These are phyloP conservation scores for Pseudozyma tsukubaensis DNA, from an alignment of 1,284 basidiomycete genomes.

Conservation along the genomic window DNA sequence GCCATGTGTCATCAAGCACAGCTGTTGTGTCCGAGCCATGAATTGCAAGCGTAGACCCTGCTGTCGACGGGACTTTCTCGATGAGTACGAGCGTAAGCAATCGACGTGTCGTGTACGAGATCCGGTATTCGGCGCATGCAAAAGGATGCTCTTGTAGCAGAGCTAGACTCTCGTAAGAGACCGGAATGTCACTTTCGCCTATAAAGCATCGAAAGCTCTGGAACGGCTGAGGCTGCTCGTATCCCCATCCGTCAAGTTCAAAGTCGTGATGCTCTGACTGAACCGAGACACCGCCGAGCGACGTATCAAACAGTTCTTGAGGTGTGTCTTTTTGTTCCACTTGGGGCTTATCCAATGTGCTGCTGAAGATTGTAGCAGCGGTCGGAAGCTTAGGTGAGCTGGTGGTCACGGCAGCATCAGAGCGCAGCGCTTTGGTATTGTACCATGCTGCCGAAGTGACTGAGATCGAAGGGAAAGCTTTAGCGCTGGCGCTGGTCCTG, in stretches of 20 bases:
- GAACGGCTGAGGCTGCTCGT: conserved; percentile 34
- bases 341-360: background rate
- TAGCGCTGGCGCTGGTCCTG: conserved; percentile 32
- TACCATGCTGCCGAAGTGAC: conserved; percentile 57
- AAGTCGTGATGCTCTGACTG: conserved; percentile 51
- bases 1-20: conserved; percentile 33
- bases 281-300: conserved; percentile 20
- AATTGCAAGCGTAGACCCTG: conserved; percentile 3
- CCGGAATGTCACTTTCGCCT: conserved; percentile 16
- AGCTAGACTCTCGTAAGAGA: conserved; percentile 16
- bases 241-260: conserved; percentile 53
- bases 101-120: conserved; percentile 32
- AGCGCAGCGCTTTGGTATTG: conserved; percentile 40
- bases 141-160: conserved; percentile 19
- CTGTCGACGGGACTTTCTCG: conserved; percentile 11
- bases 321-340: conserved; percentile 1
- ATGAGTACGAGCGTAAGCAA: conserved; percentile 40
- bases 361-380: conserved; percentile 19
- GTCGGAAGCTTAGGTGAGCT: conserved; percentile 21
- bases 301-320: conserved; percentile 21
- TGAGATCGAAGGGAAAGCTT: conserved; percentile 54
- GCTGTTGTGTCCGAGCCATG: background rate
- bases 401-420: conserved; percentile 13
- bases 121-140: conserved; percentile 14
- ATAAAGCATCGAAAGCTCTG: conserved; percentile 37